Conservation (phyloP, 2,329 filamentous ascomycete genomes). For the Ceratocystis diversiconidia region DNA sequence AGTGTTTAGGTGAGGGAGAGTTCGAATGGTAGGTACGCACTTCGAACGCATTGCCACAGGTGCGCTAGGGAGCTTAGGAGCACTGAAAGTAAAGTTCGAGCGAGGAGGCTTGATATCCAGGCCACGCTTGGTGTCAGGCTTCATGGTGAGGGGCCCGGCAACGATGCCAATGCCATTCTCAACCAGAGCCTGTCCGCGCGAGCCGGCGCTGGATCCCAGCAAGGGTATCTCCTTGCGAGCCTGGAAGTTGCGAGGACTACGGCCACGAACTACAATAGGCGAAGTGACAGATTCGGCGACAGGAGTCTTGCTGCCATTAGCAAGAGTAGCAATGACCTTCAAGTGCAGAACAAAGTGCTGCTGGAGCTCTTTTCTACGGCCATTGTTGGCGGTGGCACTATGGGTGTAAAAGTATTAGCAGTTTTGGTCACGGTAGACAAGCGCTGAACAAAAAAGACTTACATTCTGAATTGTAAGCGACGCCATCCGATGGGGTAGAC, state of each 20-base stretch:
- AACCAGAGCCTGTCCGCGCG: slow-evolving; percentile 61
- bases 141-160: slow-evolving; percentile 40
- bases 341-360: slow-evolving; percentile 88
- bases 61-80: slow-evolving; percentile 40
- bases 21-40: slow-evolving; percentile 30
- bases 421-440: neutral
- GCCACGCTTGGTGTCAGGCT: slow-evolving; percentile 40
- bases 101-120: slow-evolving; percentile 42
- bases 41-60: slow-evolving; percentile 44
- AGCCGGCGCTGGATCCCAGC: slow-evolving; percentile 59
- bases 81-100: slow-evolving; percentile 43
- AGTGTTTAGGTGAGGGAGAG: slow-evolving; percentile 17
- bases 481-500: slow-evolving; percentile 93
- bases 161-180: slow-evolving; percentile 48
- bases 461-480: slow-evolving; percentile 77
- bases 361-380: slow-evolving; percentile 82
- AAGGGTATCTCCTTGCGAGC: slow-evolving; percentile 85
- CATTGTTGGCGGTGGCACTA: slow-evolving; percentile 90
- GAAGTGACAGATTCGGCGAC: slow-evolving; percentile 76
- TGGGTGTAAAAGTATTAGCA: slow-evolving; percentile 19
- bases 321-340: slow-evolving; percentile 70
- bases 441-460: slow-evolving; percentile 23
- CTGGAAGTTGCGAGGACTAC: slow-evolving; percentile 90
- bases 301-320: slow-evolving; percentile 68
- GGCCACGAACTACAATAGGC: slow-evolving; percentile 82